phyloP scores from a whole-genome alignment of 2,329 filamentous ascomycete genomes.

The Atkinsonella hypoxylon region DNA sequence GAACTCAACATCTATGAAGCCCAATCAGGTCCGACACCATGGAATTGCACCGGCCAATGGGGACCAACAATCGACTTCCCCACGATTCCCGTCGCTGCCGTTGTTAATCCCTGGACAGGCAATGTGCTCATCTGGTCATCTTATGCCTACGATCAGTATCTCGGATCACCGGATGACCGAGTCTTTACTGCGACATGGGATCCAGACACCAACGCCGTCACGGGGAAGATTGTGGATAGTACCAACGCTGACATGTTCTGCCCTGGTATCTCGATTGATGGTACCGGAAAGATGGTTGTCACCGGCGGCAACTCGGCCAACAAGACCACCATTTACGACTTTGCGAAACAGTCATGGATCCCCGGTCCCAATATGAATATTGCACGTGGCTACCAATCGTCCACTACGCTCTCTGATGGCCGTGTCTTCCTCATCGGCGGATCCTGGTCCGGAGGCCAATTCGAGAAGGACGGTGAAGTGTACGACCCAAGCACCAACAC shows the following conservation, averaged over 20 bases:
- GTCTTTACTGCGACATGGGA: slow-evolving; percentile 11
- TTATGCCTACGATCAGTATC: slow-evolving; percentile 8
- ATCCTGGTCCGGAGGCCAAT: slow-evolving; percentile 33
- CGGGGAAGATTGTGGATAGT: slow-evolving; percentile 20
- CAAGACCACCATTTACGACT: slow-evolving; percentile 36
- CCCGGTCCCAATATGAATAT: slow-evolving; percentile 29
- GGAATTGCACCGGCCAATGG: slow-evolving; percentile 18
- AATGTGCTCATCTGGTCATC: slow-evolving; percentile 7
- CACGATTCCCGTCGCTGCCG: slow-evolving; percentile 18
- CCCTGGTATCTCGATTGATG: slow-evolving; percentile 32
- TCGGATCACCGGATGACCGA: slow-evolving; percentile 5
- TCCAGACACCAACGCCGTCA: slow-evolving; percentile 10
- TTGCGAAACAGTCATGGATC: slow-evolving; percentile 24
- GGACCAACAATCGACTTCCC: slow-evolving; percentile 23
- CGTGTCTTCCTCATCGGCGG: slow-evolving; percentile 47
- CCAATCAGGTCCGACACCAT: slow-evolving; percentile 12
- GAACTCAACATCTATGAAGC: slow-evolving; percentile 20
- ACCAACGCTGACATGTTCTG: slow-evolving; percentile 45
- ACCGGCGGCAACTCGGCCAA: slow-evolving; percentile 39
- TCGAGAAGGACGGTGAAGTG: slow-evolving; percentile 44
- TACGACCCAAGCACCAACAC: slow-evolving; percentile 31
- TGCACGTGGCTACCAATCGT: slow-evolving; percentile 40
- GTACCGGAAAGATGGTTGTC: slow-evolving; percentile 36
- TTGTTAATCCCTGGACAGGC: slow-evolving; percentile 5
- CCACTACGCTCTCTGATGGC: slow-evolving; percentile 37